Base-by-base conservation (phyloP, 257 asterid species). In the Solanum acaule region DNA sequence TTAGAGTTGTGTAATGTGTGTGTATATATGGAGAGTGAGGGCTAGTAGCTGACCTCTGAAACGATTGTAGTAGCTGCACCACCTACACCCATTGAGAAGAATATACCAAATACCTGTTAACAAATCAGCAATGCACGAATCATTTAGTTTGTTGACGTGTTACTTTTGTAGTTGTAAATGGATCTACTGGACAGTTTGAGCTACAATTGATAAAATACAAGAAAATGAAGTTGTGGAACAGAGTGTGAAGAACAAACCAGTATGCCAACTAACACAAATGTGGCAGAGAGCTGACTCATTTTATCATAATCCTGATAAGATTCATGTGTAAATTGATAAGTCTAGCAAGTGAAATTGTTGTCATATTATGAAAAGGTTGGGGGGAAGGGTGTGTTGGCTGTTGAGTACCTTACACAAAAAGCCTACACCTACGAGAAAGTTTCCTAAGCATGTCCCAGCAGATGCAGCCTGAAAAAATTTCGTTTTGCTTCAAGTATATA, bases 61-160 rank as follows among this genome's bases (percentile, higher is more conserved):
- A 94, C 90, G 87, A 92, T 94, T 84, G 91, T 91, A 93, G 93
- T 89, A 29, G 95, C 94, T 85, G 94, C 94, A 68, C 95, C 95
- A 67, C 93, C 98, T 95, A 96, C 91, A 77, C 98, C 98, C 22
- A 93, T 95, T 16, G 98, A 93, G 87, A 91, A 93, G 10, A 86
- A 89, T 87, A 93, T 82, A 10, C 84, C 29, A 63, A 86, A 89
- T 56, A 91, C 70, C 92, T 91, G 87, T n/a, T 77, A 37, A 44
- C 70, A 33, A 10, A 86, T 77, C 61, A 34, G 65, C 1, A 40
- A 77, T 38, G 13, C 34, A 25, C 18, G 35, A 40, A 40, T 40
- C 83, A 75, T 75, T 75, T 37, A 27, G 67, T 56, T 56, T 56
- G 67, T 20, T 56, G 11, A 20, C 25, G 67, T 56, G 67, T 20